Base-by-base conservation (phyloP, 129 eudicot species). In the Kitagawia praeruptora region DNA sequence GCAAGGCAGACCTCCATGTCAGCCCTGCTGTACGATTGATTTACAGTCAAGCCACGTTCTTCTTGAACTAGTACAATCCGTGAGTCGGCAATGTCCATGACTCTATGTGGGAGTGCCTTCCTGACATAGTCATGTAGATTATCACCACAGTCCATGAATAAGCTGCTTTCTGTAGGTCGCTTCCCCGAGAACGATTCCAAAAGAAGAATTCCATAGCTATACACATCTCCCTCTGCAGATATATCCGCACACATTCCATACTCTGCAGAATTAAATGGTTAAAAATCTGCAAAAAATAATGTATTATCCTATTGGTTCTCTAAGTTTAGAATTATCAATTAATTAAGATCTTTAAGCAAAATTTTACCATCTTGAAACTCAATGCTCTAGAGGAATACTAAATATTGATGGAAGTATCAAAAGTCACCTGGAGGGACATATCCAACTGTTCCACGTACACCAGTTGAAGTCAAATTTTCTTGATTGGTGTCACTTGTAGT, bases 341-440 rank as follows among this genome's bases (percentile, higher is more conserved):
- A 3, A 51, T 4, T 16, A 18, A 51, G n/a, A 19, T 18, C 61
- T 51, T 51, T 9, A 3, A 51, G 61, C 2, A 51, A 51, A 51
- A 51, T 51, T 51, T 46, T 18, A 19, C 8, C 61, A 51, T 51
- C n/a, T 18, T 16, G 61, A 51, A 51, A 16, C 25, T 51, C 23
- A 51, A 51, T 51, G 1, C n/a, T 46, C 4, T 46, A 46, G 49
- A 46, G 14, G 16, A 46, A 9, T 44, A 87, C 97, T 96, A 67
- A 66, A 11, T 2, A 45, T 11, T 45, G 48, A 45, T 45, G 48
- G 48, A 45, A 45, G 14, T 45, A 9, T 2, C 11, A 45, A 45
- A 45, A 45, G 15, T 10, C 48, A 45, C 48, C 3, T 45, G 48
- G 14, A 45, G 48, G 14, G 48, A 45, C 48, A 45, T 45, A 45